Conservation (phyloP, 164 flowering plant genomes). For the Nymphaea thermarum region DNA sequence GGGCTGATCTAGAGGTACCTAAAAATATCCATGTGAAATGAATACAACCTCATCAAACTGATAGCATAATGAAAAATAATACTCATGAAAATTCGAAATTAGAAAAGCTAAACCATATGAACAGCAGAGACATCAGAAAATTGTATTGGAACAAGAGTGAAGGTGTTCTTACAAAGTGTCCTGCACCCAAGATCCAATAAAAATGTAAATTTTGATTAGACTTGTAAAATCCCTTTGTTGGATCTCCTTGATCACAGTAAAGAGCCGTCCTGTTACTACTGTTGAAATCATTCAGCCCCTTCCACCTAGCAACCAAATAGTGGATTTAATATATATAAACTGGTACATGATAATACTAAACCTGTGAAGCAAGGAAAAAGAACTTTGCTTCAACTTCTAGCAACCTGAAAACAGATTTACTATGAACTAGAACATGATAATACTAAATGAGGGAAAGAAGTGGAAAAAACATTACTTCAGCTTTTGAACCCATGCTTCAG, state of each 20-base stretch:
- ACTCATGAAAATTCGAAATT: too few species aligned
- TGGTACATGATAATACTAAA: background rate
- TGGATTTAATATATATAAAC: too few species aligned
- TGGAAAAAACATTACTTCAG: slow-evolving; percentile 12
- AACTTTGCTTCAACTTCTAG: slow-evolving; percentile 15
- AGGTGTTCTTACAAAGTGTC: background rate
- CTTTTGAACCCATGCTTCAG: slow-evolving; percentile 20
- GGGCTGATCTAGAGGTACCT: slow-evolving; percentile 87
- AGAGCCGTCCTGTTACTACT: background rate
- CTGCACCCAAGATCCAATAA: background rate
- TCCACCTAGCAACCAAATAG: background rate
- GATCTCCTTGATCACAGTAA: background rate
- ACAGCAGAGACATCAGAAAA: background rate
- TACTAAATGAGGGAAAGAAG: background rate
- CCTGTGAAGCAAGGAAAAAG: background rate
- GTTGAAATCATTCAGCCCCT: background rate
- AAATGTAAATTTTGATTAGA: background rate
- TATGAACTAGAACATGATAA: background rate
- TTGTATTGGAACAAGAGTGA: background rate
- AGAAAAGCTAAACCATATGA: background rate
- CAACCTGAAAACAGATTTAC: background rate
- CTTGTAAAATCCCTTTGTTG: background rate
- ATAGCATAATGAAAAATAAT: background rate
- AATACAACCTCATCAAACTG: too few species aligned
- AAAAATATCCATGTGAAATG: background rate